Percentiles rank a stretch among this genome's conserved stretches.
Conservation (phyloP, 2,329 filamentous ascomycete species). For the Cladosporium sp. region DNA sequence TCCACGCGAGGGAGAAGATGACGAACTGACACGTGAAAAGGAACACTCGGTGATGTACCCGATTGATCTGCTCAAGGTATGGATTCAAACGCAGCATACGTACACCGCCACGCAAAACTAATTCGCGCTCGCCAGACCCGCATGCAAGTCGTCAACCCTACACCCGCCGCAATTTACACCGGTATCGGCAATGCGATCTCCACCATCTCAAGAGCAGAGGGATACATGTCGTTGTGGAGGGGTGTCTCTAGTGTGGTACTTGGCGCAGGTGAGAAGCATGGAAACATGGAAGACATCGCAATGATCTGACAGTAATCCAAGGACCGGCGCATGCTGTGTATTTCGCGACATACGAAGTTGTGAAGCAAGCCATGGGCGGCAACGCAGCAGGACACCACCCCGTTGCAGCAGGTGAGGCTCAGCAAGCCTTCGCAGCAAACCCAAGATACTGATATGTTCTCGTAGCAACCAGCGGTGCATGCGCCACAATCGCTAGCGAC, state of each 20-base stretch:
- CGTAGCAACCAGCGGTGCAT: conserved; percentile 84
- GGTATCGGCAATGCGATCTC: conserved; percentile 90
- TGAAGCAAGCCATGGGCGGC: conserved; percentile 93
- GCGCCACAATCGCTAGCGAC: conserved; percentile 94
- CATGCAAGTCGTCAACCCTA: conserved; percentile 93
- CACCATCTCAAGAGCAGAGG: conserved; percentile 87
- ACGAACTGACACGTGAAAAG: conserved; percentile 49
- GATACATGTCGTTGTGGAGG: conserved; percentile 88
- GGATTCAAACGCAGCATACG: conserved; percentile 23
- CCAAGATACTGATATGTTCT: conserved; percentile 36
- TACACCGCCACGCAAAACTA: neutral
- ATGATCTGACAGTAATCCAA: conserved; percentile 28
- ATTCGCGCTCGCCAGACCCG: conserved; percentile 65
- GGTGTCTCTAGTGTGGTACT: conserved; percentile 95
- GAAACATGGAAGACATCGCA: conserved; percentile 18
- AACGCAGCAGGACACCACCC: conserved; percentile 90
- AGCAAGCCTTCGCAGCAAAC: neutral
- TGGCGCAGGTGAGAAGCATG: conserved; percentile 69
- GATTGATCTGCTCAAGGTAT: conserved; percentile 94
- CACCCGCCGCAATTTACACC: conserved; percentile 76
- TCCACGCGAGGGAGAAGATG: neutral
- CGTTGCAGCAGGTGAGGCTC: conserved; percentile 74
- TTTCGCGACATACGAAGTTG: conserved; percentile 95
- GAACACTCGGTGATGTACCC: conserved; percentile 99
- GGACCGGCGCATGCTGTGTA: conserved; percentile 91